Evolutionary conservation across 345 rosid genomes (phyloP).

Genomic region (Clausena lansium): DNA sequence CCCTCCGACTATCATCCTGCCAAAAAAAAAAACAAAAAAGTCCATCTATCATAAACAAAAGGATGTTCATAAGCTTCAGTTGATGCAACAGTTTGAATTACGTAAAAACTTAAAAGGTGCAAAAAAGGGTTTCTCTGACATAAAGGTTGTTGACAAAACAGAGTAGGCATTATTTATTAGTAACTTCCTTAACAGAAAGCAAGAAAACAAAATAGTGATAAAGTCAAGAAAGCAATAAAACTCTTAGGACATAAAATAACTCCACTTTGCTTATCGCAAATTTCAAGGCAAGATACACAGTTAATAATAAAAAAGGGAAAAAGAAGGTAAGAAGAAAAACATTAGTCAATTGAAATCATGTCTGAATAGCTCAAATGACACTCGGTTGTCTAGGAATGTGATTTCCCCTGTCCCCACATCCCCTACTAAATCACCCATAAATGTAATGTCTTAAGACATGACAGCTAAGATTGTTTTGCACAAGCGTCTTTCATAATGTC

Average conservation of each 20-base stretch:
- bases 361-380: no score
- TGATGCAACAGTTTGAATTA: not conserved
- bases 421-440: no score
- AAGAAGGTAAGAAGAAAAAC: not conserved
- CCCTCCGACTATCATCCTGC: conserved; percentile 88
- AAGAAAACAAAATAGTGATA: not conserved
- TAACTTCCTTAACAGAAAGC: not conserved
- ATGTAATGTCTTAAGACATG: no score
- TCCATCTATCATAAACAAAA: conserved; percentile 12
- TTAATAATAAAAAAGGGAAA: no score
- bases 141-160: not conserved
- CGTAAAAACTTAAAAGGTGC: not conserved
- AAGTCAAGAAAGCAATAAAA: not conserved
- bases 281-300: not conserved
- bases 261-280: not conserved
- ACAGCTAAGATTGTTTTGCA: not conserved
- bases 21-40: no score
- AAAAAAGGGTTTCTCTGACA: not conserved
- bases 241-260: not conserved
- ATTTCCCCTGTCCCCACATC: no score
- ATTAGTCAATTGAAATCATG: no score
- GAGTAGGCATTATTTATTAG: no score
- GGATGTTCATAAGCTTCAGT: not conserved
- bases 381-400: no score
- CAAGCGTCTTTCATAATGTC: not conserved